phyloP scores from a whole-genome alignment of 2,329 filamentous ascomycete genomes.

The Pyricularia sp. region DNA sequence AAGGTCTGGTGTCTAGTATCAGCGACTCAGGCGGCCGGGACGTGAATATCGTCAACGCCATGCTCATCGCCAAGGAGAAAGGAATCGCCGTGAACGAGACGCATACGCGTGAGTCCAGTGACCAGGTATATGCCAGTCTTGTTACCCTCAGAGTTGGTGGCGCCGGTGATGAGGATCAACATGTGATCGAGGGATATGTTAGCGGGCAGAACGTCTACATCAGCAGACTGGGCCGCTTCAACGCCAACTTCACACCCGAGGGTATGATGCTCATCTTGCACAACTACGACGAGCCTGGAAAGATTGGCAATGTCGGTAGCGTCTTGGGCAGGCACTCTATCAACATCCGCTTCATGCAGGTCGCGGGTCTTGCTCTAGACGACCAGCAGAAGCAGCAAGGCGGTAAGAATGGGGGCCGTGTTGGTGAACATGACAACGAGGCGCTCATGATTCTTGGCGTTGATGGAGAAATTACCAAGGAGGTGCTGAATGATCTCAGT shows the following conservation, averaged over 20 bases:
- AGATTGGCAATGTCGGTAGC: constrained; percentile 68
- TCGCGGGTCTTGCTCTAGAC: constrained; percentile 39
- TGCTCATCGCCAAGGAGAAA: constrained; percentile 61
- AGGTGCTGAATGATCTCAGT: constrained; percentile 35
- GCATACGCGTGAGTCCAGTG: constrained; percentile 47
- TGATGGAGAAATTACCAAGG: constrained; percentile 47
- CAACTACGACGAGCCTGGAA: constrained; percentile 71
- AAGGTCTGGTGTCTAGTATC: constrained; percentile 59
- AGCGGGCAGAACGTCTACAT: constrained; percentile 54
- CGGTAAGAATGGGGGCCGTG: constrained; percentile 3
- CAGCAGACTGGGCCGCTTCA: constrained; percentile 59
- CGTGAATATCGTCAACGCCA: constrained; percentile 75
- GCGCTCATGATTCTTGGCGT: constrained; percentile 75
- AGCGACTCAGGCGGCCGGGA: constrained; percentile 51
- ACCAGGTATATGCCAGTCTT: constrained; percentile 53
- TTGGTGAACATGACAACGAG: constrained; percentile 37
- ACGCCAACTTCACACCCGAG: constrained; percentile 58
- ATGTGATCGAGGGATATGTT: constrained; percentile 53
- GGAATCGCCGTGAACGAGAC: constrained; percentile 68
- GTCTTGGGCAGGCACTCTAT: constrained; percentile 56
- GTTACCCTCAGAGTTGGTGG: constrained; percentile 50
- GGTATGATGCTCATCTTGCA: constrained; percentile 66
- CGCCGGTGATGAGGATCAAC: constrained; percentile 17
- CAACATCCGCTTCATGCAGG: constrained; percentile 73
- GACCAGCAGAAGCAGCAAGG: constrained; percentile 9